Evolutionary conservation across 495 filamentous ascomycete genomes (phyloP), one percentile per base, ranked within the genome.

Genomic region (Aspergillus heteromorphus): DNA sequence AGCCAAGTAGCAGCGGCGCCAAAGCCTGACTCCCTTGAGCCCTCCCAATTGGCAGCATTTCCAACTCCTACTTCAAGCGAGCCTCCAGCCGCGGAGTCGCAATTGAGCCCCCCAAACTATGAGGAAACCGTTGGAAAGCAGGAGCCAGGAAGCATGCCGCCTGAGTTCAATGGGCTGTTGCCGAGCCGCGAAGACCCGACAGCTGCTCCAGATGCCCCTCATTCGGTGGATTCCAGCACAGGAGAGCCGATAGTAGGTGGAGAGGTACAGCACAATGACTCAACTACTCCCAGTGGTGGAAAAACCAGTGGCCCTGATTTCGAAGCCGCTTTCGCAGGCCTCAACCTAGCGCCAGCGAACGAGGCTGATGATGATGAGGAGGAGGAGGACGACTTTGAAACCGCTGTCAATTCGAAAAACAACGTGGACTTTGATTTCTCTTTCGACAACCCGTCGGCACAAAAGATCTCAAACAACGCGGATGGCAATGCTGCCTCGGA

Each of bases 281-380:
- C 13, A 27, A 47, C 53, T 18, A 34, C 52, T 40, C 50, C 63
- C 11, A 53, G 57, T 17, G 63, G 61, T 20, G 66, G 59, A n/a
- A 73, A 72, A 58, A 51, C 69, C 1, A 65, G 65, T 40, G 68
- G 64, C 17, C 81, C 57, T 78, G 88, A 92, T 51, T 91, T 96
- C 60, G 95, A 96, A 43, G 86, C 91, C 40, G 91, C 89, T 34
- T 98, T 98, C 64, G 89, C 85, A 53, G 92, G 89, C 53, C 79
- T 97, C 11, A 82, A 75, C 40, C 64, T 76, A 30, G 75, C 73
- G 1, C 73, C 73, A 3, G 73, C 73, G 3, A 65, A 87, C 51
- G 91, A 97, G 58, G 91, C 92, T 57, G 93, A 97, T 65, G 88
- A 83, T 10, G 89, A 91, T n/a, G 88, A 88, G 6, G 88, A 83